Base-by-base conservation (phyloP, 164 flowering plant species). In the Houttuynia cordata region DNA sequence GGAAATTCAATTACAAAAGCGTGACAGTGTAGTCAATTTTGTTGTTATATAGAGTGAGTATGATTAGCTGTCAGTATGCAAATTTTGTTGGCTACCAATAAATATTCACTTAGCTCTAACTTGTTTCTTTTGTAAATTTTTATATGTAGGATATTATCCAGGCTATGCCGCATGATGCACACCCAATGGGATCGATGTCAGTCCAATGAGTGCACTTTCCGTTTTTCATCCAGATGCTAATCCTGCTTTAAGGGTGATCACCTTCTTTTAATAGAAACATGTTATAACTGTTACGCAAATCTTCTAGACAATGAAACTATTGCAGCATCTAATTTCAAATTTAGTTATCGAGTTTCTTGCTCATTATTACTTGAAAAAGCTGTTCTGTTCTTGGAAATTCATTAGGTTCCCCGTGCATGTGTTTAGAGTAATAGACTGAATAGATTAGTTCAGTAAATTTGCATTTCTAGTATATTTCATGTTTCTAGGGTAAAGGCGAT, bases 201-300 rank as follows among this genome's bases (percentile, higher is more conserved):
- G 94, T 78, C 94, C 96, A 53, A 93, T 93, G 94, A 86, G 98
- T 72, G 86, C 98, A 59, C 94, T 92, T 39, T 92, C 98, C 41
- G 78, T 92, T 67, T 92, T 87, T 71, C 97, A 92, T 74, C 98
- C 98, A 25, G 98, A 92, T 83, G 98, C 98, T 51, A 92, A 92
- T 74, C 98, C 98, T 62, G 97, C 97, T 67, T 85, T 90, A 10
- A 75, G 87, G 70, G 97, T 90, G 78, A 80, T 82, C 71, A 1
- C 10, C 17, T 24, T 51, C 9, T 42, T 30, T 6, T 12, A 42
- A 14, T 42, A 14, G 49, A 5, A 42, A 42, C 14, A n/a, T n/a
- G n/a, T n/a, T n/a, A n/a, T n/a, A n/a, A n/a, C n/a, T n/a, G 49
- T 14, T 45, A 2, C 0, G 13, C 10, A 17, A 7, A 45, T 14